phyloP scores from a whole-genome alignment of 1,284 basidiomycete genomes.

The Ustilago xerochloae region DNA sequence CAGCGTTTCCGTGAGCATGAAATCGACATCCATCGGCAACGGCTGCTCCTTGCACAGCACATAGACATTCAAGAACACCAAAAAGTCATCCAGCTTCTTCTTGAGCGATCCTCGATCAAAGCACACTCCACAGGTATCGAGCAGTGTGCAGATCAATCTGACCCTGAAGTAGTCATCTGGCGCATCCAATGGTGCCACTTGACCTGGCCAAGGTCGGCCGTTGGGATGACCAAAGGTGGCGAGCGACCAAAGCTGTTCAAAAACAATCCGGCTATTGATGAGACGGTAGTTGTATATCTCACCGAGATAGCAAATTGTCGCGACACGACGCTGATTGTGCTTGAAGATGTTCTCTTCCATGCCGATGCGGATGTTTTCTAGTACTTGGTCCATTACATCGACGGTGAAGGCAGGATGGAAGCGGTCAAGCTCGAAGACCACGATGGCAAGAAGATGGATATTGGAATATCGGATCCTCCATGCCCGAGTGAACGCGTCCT shows the following conservation, averaged over 20 bases:
- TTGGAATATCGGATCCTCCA: slow-evolving; percentile 96
- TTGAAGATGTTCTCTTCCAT: slow-evolving; percentile 92
- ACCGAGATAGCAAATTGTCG: slow-evolving; percentile 91
- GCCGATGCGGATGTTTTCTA: slow-evolving; percentile 89
- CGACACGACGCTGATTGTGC: slow-evolving; percentile 90
- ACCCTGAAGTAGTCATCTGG: slow-evolving; percentile 96
- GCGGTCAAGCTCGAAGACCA: slow-evolving; percentile 90
- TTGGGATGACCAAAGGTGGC: slow-evolving; percentile 97
- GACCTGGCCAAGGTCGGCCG: slow-evolving; percentile 85
- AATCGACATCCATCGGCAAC: slow-evolving; percentile 95
- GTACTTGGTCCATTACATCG: slow-evolving; percentile 88
- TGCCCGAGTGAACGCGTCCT: slow-evolving; percentile 90
- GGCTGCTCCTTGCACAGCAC: slow-evolving; percentile 82
- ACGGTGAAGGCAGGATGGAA: slow-evolving; percentile 90
- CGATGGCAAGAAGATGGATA: slow-evolving; percentile 89
- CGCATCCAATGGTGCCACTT: slow-evolving; percentile 82
- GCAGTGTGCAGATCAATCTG: slow-evolving; percentile 86
- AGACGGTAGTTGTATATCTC: slow-evolving; percentile 98
- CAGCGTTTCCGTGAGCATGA: slow-evolving; percentile 92
- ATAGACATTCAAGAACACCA: slow-evolving; percentile 94
- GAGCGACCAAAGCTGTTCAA: slow-evolving; percentile 92
- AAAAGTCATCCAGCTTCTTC: slow-evolving; percentile 90
- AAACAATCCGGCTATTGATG: slow-evolving; percentile 86
- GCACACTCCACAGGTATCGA: slow-evolving; percentile 97
- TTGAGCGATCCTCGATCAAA: slow-evolving; percentile 91